Evolutionary conservation across 192 early-diverging fungal species (phyloP).

Genomic region (Backusella morwellensis): DNA sequence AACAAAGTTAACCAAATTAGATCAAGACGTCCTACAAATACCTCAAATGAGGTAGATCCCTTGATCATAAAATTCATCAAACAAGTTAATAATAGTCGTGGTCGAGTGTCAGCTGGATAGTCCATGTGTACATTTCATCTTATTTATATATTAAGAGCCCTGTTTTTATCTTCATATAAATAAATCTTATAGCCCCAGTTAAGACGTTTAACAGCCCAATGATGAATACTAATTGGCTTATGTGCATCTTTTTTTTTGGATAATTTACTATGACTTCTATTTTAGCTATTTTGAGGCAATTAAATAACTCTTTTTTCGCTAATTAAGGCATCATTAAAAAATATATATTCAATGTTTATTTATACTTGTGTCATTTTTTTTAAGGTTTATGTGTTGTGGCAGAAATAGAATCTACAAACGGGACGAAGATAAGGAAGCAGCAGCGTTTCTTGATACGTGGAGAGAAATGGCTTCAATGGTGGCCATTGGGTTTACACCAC

Average conservation of each 20-base stretch:
- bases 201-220: background rate
- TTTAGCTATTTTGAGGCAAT: background rate
- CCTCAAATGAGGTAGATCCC: background rate
- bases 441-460: background rate
- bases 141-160: background rate
- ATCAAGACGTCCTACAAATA: background rate
- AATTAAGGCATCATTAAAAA: background rate
- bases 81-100: background rate
- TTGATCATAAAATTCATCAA: background rate
- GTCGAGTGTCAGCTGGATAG: background rate
- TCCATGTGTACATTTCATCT: background rate
- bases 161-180: background rate
- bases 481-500: conserved; percentile 66
- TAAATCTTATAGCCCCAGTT: background rate
- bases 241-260: background rate
- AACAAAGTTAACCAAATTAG: background rate
- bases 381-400: background rate
- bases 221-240: background rate
- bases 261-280: background rate
- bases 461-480: conserved; percentile 23
- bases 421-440: background rate
- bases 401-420: background rate
- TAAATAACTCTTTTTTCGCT: background rate
- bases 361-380: background rate
- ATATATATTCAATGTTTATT: background rate